Evolutionary conservation across 352 stramenopile species (phyloP), one percentile per base, ranked within the genome.

Genomic region (Globisporangium abappressorium): DNA sequence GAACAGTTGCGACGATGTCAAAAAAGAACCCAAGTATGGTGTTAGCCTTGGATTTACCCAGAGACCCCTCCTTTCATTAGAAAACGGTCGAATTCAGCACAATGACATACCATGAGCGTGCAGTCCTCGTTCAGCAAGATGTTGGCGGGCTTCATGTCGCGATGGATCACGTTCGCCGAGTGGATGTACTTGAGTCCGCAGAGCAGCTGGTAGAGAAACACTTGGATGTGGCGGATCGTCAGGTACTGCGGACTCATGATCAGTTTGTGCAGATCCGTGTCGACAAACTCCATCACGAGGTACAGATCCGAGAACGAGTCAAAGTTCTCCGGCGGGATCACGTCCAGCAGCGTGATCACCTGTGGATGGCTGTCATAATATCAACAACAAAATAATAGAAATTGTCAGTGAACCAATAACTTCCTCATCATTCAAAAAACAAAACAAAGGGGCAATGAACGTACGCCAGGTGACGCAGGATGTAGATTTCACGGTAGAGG

Each of bases 171-270:
- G 69, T 95, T 92, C 15, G 81, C 87, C 34, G 90, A 98, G 73
- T 99, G 96, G 58, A 99, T 97, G 72, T 98, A 98, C 80, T 98
- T 98, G 47, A 99, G 73, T 3, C 93, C 95, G 24, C 94, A 94
- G 12, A 99, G 75, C 47, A 98, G 74, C 72, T 99, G 95, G 74
- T 98, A 98, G 64, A 98, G 74, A 76, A 98, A 98, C n/a, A 98
- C 97, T 80, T 98, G 93, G 34, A 98, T 97, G 73, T 99, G 96
- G 66, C 97, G 92, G 62, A 98, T 97, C 0, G 90, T 98, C 59
- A 98, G 76, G 74, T 97, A 98, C 70, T 95, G 87, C 26, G 89
- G 90, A 34, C 82, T 95, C 78, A 97, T 97, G 66, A 98, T 98
- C 62, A 98, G 87, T 51, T 95, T 96, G 74, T 98, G 90, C 69